Evolutionary conservation across 2,329 filamentous ascomycete genomes (phyloP).

Genomic region (Ascomycota sp.): DNA sequence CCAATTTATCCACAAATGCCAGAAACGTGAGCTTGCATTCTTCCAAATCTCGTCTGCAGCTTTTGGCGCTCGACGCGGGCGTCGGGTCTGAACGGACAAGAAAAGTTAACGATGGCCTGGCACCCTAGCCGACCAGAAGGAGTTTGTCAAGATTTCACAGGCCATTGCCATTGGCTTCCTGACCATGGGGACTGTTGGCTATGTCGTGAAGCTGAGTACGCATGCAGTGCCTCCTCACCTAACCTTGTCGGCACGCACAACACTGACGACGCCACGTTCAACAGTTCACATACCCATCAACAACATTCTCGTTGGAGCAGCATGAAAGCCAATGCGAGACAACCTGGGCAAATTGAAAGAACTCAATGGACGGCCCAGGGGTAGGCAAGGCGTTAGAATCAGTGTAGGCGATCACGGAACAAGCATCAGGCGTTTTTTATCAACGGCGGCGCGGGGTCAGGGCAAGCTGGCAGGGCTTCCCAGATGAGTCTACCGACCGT

Average conservation of each 20-base stretch:
- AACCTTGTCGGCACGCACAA: constrained; percentile 1
- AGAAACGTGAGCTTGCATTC: constrained; percentile 26
- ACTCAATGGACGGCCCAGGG: no score
- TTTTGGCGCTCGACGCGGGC: no score
- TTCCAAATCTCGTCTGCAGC: no score
- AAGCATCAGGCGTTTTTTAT: not conserved
- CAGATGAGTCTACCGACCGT: no score
- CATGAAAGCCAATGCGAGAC: constrained; percentile 17
- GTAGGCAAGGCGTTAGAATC: no score
- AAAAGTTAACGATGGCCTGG: constrained; percentile 1
- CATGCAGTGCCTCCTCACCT: not conserved
- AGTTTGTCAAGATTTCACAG: constrained; percentile 24
- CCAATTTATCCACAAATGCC: constrained; percentile 39
- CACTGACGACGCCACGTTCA: not conserved
- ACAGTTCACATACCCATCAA: constrained; percentile 47
- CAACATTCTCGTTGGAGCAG: constrained; percentile 45
- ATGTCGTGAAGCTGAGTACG: constrained; percentile 47
- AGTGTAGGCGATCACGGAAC: not conserved
- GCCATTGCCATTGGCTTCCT: constrained; percentile 48
- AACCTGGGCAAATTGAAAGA: no score
- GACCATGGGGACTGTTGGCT: constrained; percentile 48
- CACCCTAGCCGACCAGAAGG: constrained; percentile 16
- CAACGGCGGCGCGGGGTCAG: not conserved
- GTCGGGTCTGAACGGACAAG: no score
- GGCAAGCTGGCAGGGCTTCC: no score